Percentiles rank a stretch among this genome's conserved stretches.
Conservation (phyloP, 179 eudicot genomes). For the Silene coronaria region DNA sequence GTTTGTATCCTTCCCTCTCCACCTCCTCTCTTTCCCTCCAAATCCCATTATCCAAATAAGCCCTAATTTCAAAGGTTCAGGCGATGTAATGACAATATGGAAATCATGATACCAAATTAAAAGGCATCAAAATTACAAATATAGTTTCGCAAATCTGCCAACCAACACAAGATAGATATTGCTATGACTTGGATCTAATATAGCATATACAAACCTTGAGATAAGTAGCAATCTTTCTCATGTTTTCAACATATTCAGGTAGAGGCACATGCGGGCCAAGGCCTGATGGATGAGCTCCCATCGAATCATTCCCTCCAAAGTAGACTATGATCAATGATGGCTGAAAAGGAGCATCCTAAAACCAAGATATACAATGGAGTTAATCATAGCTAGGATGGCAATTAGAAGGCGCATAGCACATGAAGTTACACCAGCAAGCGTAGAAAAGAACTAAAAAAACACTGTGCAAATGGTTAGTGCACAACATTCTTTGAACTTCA, state of each 20-base stretch:
- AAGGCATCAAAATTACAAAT: neutral
- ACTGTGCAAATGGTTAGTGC: neutral
- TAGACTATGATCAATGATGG: constrained; percentile 80
- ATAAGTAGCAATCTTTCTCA: constrained; percentile 69
- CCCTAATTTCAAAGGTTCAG: neutral
- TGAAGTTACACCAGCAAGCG: neutral
- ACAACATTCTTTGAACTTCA: neutral
- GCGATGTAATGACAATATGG: neutral
- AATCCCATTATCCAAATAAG: too few species aligned
- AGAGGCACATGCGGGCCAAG: constrained; percentile 93
- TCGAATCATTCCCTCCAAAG: constrained; percentile 93
- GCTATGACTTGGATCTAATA: neutral
- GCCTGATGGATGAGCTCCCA: constrained; percentile 61
- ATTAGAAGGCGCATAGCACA: neutral
- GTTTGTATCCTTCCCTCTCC: too few species aligned
- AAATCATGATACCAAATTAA: neutral
- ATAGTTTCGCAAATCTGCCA: neutral
- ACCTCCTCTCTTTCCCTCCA: too few species aligned
- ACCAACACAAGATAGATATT: neutral
- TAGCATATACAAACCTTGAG: constrained; percentile 43
- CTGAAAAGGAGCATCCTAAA: constrained; percentile 60
- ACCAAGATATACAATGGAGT: neutral
- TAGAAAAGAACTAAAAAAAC: neutral
- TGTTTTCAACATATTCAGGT: constrained; percentile 76
- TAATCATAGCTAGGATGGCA: neutral